Conservation (phyloP, 768 basidiomycete genomes). For the Rhizopogon salebrosus region DNA sequence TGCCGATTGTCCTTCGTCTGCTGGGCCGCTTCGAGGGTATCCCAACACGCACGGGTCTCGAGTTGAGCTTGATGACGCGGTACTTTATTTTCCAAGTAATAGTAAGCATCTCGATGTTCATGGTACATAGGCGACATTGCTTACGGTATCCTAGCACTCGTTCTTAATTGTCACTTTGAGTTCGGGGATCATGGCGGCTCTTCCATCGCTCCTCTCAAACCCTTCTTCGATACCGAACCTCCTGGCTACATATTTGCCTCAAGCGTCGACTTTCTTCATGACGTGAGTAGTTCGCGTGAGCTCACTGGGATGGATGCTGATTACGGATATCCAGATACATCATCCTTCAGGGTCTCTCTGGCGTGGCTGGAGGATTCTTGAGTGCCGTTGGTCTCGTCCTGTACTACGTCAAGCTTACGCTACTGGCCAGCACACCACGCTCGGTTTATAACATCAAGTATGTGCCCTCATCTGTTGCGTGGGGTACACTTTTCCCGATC, state of each 20-base stretch:
- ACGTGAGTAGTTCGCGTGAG: constrained; percentile 41
- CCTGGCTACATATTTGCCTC: constrained; percentile 75
- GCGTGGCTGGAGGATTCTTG: constrained; percentile 75
- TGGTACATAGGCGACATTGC: background rate
- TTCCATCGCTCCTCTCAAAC: constrained; percentile 57
- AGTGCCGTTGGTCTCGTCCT: constrained; percentile 68
- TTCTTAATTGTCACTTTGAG: constrained; percentile 88
- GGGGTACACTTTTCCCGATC: constrained; percentile 74
- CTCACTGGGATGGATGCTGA: constrained; percentile 1
- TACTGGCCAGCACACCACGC: constrained; percentile 87
- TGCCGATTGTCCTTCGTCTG: constrained; percentile 78
- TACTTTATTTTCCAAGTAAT: constrained; percentile 91
- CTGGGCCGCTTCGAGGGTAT: constrained; percentile 87
- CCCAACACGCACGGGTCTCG: constrained; percentile 76
- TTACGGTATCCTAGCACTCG: constrained; percentile 57
- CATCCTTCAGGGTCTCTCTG: constrained; percentile 75
- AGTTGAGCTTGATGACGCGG: constrained; percentile 87
- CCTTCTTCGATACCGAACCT: constrained; percentile 65
- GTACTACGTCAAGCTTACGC: constrained; percentile 87
- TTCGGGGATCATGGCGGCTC: constrained; percentile 75
- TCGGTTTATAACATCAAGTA: constrained; percentile 83
- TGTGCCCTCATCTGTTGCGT: constrained; percentile 51
- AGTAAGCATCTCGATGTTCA: constrained; percentile 42
- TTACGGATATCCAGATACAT: constrained; percentile 47
- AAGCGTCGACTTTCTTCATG: constrained; percentile 86